Conservation (phyloP, 2,329 filamentous ascomycete species). For the Exutisphaerella laricina region DNA sequence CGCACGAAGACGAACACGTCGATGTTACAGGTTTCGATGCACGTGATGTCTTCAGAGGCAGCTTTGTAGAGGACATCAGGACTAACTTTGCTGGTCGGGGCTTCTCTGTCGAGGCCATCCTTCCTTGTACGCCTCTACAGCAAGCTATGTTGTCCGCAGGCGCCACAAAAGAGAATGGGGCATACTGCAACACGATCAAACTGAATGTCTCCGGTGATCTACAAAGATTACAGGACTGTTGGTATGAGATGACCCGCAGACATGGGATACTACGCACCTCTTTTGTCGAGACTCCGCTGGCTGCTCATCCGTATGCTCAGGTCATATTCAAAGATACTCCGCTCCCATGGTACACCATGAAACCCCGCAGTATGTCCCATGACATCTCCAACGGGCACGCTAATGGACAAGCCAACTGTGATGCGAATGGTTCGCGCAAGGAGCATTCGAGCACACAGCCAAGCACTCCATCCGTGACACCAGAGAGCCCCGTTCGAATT, state of each 20-base stretch:
- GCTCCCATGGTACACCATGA: slow-evolving; percentile 36
- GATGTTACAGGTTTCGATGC: neutral
- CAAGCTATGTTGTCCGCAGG: slow-evolving; percentile 73
- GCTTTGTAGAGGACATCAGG: slow-evolving; percentile 11
- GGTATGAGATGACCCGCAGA: slow-evolving; percentile 56
- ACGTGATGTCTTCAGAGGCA: slow-evolving; percentile 1
- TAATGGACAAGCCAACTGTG: slow-evolving; percentile 5
- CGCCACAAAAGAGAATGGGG: slow-evolving; percentile 38
- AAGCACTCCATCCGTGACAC: slow-evolving; percentile 9
- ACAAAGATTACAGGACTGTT: slow-evolving; percentile 51
- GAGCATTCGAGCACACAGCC: slow-evolving; percentile 1
- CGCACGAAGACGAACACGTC: neutral
- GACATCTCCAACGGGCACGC: slow-evolving; percentile 1
- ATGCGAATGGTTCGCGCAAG: slow-evolving; percentile 3
- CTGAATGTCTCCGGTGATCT: slow-evolving; percentile 54
- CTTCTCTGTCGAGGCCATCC: slow-evolving; percentile 47
- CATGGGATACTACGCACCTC: slow-evolving; percentile 75
- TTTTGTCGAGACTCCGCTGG: slow-evolving; percentile 61
- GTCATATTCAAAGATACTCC: slow-evolving; percentile 54
- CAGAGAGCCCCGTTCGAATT: slow-evolving; percentile 11
- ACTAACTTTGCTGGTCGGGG: slow-evolving; percentile 5
- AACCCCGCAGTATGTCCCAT: neutral
- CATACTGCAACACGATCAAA: slow-evolving; percentile 69
- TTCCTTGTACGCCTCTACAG: slow-evolving; percentile 82
- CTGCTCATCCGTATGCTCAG: slow-evolving; percentile 63